Base-by-base conservation (phyloP, 495 filamentous ascomycete genomes). In the Tirmania nivea region DNA sequence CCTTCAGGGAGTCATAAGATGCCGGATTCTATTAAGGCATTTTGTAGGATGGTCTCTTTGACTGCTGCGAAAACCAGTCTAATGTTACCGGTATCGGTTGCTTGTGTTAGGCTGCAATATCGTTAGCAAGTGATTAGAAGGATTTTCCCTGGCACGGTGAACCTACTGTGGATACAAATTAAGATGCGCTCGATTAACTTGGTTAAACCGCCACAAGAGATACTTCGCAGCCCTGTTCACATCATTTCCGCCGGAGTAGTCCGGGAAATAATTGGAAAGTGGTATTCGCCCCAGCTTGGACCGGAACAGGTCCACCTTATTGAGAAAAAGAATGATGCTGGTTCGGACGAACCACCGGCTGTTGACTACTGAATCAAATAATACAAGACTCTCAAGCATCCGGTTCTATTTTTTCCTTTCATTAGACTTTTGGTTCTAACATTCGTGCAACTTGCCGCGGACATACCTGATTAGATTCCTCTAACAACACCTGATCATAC, bases 301-400 rank as follows among this genome's bases (percentile, higher is more conserved):
- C 62, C 87, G 86, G 77, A 97, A 97, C 55, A 95, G 76, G 73
- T 95, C 92, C 53, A 97, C 92, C 68, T 97, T 97, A 71, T 95
- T 95, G 51, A 97, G 73, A 71, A 96, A 96, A 25, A 97, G 74
- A 65, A 96, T 95, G 66, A 97, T 97, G 67, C 86, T 94, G 21
- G 90, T 95, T 55, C 90, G 76, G 80, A 95, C 88, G 68, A 97
- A 97, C 92, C 92, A 97, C 61, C 90, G 75, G 55, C 89, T 95
- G 68, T 97, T 97, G 58, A 97, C 90, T 5, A 97, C 90, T 8
- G 89, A 95, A 69, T 96, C 92, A 67, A 97, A 97, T n/a, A 97
- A 76, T 37, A 96, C 79, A 34, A 97, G 67, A 61, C 84, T 90
- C 67, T 96, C 90, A 84, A 94, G 94, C 90, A 96, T 95, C 50